Evolutionary conservation across 163 green algal genomes (phyloP), one percentile per base, ranked within the genome.

Genomic region (Trebouxiophyceae sp.): DNA sequence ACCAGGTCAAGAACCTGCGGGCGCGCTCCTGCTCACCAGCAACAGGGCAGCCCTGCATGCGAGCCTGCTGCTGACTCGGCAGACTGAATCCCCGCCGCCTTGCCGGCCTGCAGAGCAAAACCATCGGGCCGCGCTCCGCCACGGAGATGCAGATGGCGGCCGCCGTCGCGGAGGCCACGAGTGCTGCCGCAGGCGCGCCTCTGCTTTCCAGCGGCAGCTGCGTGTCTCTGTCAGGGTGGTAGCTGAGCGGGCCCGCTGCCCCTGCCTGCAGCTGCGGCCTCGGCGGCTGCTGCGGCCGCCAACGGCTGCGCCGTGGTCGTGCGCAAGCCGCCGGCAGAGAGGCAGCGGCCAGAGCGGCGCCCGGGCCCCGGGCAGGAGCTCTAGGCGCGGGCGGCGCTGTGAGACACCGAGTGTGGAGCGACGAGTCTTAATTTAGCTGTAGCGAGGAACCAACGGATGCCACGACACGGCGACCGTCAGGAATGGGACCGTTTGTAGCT

Each of bases 131-230:
- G 20, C 54, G 57, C 20, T 57, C 46, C 5, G 46, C 71, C n/a
- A 69, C 62, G 33, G 71, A 77, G 46, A 66, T 77, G 71, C 23
- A 55, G 7, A 68, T 77, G 66, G 66, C 66, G 2, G 60, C 62
- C 39, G 71, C 71, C 22, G 61, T 77, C 20, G 58, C 71, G 33
- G 57, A 77, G 46, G 61, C 71, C 6, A 77, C 66, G 3, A 47
- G 34, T 1, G 71, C 70, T 32, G 70, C 70, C 30, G 67, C 67
- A 44, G 67, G 39, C 16, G 39, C 8, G 39, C 8, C 39, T 57
- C 5, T 30, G 19, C 22, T 50, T 50, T 8, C 16, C 39, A 50
- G 39, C 16, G 8, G 8, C 8, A 8, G 8, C 16, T 50, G 39
- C 39, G 8, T 16, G 16, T 8, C 39, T 8, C 16, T 50, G 39